Evolutionary conservation across 2,329 filamentous ascomycete genomes (phyloP).

Genomic region (Penicillium sp.): DNA sequence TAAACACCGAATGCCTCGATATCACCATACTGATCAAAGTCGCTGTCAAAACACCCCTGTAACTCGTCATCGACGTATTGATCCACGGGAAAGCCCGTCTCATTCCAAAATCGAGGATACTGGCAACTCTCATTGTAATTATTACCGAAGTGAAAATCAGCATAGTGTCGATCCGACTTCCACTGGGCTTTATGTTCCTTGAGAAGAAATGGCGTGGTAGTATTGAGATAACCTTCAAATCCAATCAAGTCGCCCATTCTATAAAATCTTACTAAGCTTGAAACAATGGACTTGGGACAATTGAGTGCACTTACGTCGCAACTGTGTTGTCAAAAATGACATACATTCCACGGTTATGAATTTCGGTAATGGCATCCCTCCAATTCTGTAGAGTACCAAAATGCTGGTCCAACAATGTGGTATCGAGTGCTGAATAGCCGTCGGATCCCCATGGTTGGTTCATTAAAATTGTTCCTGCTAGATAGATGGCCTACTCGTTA

Average conservation of each 20-base stretch:
- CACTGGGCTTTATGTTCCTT: slow-evolving; percentile 63
- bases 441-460: slow-evolving; percentile 69
- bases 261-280: background rate
- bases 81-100: slow-evolving; percentile 58
- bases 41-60: slow-evolving; percentile 63
- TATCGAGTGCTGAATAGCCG: slow-evolving; percentile 63
- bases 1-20: slow-evolving; percentile 67
- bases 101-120: slow-evolving; percentile 66
- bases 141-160: slow-evolving; percentile 62
- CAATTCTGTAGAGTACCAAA: slow-evolving; percentile 63
- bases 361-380: slow-evolving; percentile 61
- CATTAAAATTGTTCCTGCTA: slow-evolving; percentile 67
- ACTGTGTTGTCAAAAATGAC: slow-evolving; percentile 70
- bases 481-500: slow-evolving; percentile 58
- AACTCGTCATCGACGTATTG: slow-evolving; percentile 53
- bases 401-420: slow-evolving; percentile 66
- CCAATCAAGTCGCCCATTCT: slow-evolving; percentile 64
- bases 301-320: slow-evolving; percentile 55
- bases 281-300: background rate
- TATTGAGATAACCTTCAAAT: slow-evolving; percentile 65
- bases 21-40: slow-evolving; percentile 69
- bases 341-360: slow-evolving; percentile 68
- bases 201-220: slow-evolving; percentile 58
- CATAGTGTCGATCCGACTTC: slow-evolving; percentile 60
- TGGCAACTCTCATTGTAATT: slow-evolving; percentile 58